Evolutionary conservation across 2,329 filamentous ascomycete genomes (phyloP).

Genomic region (Ceratocystis huliohia): DNA sequence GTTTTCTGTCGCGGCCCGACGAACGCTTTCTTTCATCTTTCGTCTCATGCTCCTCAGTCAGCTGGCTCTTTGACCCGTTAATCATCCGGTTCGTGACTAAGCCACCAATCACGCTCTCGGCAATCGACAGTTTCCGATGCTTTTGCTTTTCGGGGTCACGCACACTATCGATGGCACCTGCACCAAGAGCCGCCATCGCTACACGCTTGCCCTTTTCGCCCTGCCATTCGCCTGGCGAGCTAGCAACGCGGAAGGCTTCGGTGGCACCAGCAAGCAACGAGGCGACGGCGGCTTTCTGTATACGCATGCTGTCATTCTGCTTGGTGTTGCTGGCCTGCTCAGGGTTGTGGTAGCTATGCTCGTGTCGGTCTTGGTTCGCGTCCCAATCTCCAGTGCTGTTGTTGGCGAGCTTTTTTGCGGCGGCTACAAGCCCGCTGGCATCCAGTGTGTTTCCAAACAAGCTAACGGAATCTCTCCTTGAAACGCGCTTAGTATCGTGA

Average conservation of each 20-base stretch:
- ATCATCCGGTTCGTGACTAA: constrained; percentile 74
- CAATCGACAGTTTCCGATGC: constrained; percentile 70
- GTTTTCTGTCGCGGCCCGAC: constrained; percentile 27
- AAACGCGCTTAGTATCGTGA: constrained; percentile 41
- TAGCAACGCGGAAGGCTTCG: constrained; percentile 82
- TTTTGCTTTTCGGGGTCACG: constrained; percentile 59
- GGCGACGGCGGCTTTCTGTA: constrained; percentile 80
- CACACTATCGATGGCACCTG: constrained; percentile 72
- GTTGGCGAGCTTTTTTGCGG: constrained; percentile 47
- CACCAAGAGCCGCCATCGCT: constrained; percentile 72
- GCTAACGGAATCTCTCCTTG: constrained; percentile 50
- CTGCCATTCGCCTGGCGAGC: constrained; percentile 77
- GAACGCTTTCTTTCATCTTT: constrained; percentile 22
- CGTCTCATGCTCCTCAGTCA: constrained; percentile 49
- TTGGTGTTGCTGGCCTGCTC: constrained; percentile 19
- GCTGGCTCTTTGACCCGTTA: constrained; percentile 61
- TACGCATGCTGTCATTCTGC: constrained; percentile 48
- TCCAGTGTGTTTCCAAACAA: constrained; percentile 51
- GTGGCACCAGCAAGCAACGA: constrained; percentile 81
- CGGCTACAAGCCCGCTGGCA: constrained; percentile 48
- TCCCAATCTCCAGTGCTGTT: constrained; percentile 34
- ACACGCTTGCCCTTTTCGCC: constrained; percentile 87
- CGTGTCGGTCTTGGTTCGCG: constrained; percentile 36
- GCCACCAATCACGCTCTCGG: constrained; percentile 80
- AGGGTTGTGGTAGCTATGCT: constrained; percentile 24